A percentile compares a stretch with the other conserved stretches of the same genome.
Conservation (phyloP, 2,329 filamentous ascomycete genomes). For the Lachnellula suecica region DNA sequence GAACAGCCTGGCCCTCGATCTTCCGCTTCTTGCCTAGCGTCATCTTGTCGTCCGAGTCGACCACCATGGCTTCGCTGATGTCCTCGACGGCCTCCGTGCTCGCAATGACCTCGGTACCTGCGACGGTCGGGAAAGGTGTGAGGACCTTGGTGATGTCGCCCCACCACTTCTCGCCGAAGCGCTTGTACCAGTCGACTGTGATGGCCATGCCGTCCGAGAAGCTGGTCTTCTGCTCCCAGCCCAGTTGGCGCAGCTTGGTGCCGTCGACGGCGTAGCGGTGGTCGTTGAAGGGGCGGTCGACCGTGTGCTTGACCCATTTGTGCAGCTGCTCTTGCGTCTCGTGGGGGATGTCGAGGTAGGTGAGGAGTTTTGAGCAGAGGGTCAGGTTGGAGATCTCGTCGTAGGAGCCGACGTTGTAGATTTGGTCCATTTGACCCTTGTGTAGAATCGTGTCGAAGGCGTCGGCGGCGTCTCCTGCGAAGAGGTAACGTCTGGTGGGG, state of each 20-base stretch:
- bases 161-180: slow-evolving; percentile 69
- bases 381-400: slow-evolving; percentile 76
- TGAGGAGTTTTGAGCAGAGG: slow-evolving; percentile 64
- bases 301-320: slow-evolving; percentile 71
- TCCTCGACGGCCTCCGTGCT: slow-evolving; percentile 28
- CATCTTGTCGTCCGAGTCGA: slow-evolving; percentile 27
- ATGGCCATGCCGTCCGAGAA: slow-evolving; percentile 62
- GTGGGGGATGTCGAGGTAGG: slow-evolving; percentile 57
- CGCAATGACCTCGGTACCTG: slow-evolving; percentile 53
- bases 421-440: slow-evolving; percentile 69
- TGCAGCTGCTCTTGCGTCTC: slow-evolving; percentile 51
- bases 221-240: slow-evolving; percentile 67
- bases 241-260: slow-evolving; percentile 63
- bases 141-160: slow-evolving; percentile 69
- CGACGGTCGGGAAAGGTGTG: slow-evolving; percentile 64
- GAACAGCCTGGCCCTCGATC: slow-evolving; percentile 16
- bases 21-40: slow-evolving; percentile 29
- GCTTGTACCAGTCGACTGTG: slow-evolving; percentile 70
- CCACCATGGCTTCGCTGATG: slow-evolving; percentile 27
- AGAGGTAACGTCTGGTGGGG: slow-evolving; percentile 74
- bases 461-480: slow-evolving; percentile 75
- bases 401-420: slow-evolving; percentile 79
- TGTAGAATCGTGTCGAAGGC: slow-evolving; percentile 84
- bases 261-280: slow-evolving; percentile 71
- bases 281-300: slow-evolving; percentile 79